These are phyloP conservation scores for Neurospora intermedia DNA, from an alignment of 495 filamentous ascomycete genomes.

Conservation along the genomic window DNA sequence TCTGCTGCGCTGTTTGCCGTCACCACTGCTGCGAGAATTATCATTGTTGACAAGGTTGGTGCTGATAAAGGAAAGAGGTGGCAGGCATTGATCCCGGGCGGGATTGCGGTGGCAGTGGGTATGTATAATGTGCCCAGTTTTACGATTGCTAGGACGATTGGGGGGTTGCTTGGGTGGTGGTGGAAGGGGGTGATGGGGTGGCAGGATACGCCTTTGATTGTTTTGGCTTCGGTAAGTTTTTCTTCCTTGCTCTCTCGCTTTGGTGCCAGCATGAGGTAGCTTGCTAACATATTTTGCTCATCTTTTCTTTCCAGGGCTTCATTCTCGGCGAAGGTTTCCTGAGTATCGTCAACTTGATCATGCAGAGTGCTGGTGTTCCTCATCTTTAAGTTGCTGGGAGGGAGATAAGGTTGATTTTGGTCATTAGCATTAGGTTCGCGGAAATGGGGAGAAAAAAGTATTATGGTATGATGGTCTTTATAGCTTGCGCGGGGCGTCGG, in stretches of 20 bases:
- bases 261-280: neutral
- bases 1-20: constrained; percentile 59
- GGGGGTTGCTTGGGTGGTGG: constrained; percentile 78
- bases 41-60: constrained; percentile 4
- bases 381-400: constrained; percentile 42
- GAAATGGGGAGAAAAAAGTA: neutral
- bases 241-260: neutral
- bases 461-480: neutral
- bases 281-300: constrained; percentile 3
- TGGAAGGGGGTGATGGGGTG: constrained; percentile 45
- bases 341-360: constrained; percentile 79
- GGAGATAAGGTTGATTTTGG: neutral
- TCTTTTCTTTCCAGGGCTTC: constrained; percentile 43
- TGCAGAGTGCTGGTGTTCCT: constrained; percentile 72
- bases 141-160: constrained; percentile 78
- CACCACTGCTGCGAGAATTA: constrained; percentile 57
- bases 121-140: constrained; percentile 92
- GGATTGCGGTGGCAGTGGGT: constrained; percentile 89
- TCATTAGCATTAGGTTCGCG: neutral
- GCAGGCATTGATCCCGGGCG: constrained; percentile 66
- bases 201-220: constrained; percentile 47
- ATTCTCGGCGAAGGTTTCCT: constrained; percentile 91
- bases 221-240: constrained; percentile 43
- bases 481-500: neutral
- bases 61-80: constrained; percentile 32